Evolutionary conservation across 768 basidiomycete genomes (phyloP), one percentile per base, ranked within the genome.

Genomic region (Lanmaoa pseudosensibilis): DNA sequence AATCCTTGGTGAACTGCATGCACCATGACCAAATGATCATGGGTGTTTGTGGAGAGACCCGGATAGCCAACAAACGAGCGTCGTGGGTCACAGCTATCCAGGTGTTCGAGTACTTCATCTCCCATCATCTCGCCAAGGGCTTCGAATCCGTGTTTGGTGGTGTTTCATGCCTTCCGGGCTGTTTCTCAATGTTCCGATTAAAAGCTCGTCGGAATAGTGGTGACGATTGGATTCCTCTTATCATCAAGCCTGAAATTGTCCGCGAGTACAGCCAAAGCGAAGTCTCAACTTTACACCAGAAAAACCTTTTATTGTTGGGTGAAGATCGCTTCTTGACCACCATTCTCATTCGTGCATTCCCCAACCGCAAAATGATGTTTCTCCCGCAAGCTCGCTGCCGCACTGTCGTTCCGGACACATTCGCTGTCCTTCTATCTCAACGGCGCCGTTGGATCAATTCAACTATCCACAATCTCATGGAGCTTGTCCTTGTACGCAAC

Each of bases 361-460:
- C 97, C 16, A 94, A 96, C 68, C 83, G 97, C 59, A 99, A 99
- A 77, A 99, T 98, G 92, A 94, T 98, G 88, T 99, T 98, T 75
- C 80, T 97, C 54, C 96, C 96, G 0, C 94, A 98, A 73, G 97
- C 97, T 13, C 82, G 84, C 62, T 99, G 97, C 69, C 80, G 94
- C 57, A 99, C 97, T 25, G 84, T 99, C 65, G 97, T 93, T 21
- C 97, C 97, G 7, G 96, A 99, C 69, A 94, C 94, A 0, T 98
- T 99, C 75, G 78, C 82, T 25, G 83, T 98, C 27, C 82, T 99
- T 44, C 83, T 99, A 19, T 98, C 97, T 1, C 97, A 99, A 70
- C 92, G 97, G 33, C 87, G 97, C 19, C 88, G 97, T 54, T 99
- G 97, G 97, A 98, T 99, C 77, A 98, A 98, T 74, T 98, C 96